Base-by-base conservation (phyloP, 176 grass and related monocot genomes). In the Leersia perrieri region DNA sequence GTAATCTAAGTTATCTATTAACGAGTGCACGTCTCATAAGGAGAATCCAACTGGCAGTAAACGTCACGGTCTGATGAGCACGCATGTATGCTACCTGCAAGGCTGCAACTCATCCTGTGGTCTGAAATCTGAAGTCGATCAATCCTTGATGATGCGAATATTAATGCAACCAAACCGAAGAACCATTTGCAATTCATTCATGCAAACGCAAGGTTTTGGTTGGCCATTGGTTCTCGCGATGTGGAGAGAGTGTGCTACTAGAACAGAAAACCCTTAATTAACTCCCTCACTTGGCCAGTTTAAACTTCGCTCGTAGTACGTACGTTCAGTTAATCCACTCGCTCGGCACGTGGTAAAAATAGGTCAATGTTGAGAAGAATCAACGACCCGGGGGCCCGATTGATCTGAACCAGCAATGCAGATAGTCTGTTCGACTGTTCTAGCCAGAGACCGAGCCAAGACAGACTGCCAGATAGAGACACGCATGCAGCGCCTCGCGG, bases 181-280 rank as follows among this genome's bases (percentile, higher is more conserved):
- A 20, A n/a, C 31, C n/a, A 18, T n/a, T 57, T 57, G 51, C 22
- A 5, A 57, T 23, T 51, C 16, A 51, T 51, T 7, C 51, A 57
- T 10, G 51, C 22, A 23, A 57, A 18, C 28, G 32, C n/a, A 23
- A 33, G 39, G 5, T 9, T 65, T 74, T 51, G 30, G 30, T 66
- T 82, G 58, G 33, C 7, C 71, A 38, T 83, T 75, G 72, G 72
- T 72, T 65, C 44, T 70, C 34, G 71, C 31, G 16, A 32, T 5
- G 42, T 27, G 22, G 41, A 22, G 20, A n/a, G n/a, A n/a, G n/a
- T n/a, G n/a, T 20, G 16, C 49, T 22, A 53, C 49, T 57, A 71
- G 60, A 25, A 40, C 27, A 45, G 20, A 38, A 78, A 53, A 33
- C 41, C 62, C 16, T 29, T 18, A 7, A 47, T 33, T 29, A 31